Base-by-base conservation (phyloP, 768 basidiomycete genomes). In the Neoboletus subvelutipes region DNA sequence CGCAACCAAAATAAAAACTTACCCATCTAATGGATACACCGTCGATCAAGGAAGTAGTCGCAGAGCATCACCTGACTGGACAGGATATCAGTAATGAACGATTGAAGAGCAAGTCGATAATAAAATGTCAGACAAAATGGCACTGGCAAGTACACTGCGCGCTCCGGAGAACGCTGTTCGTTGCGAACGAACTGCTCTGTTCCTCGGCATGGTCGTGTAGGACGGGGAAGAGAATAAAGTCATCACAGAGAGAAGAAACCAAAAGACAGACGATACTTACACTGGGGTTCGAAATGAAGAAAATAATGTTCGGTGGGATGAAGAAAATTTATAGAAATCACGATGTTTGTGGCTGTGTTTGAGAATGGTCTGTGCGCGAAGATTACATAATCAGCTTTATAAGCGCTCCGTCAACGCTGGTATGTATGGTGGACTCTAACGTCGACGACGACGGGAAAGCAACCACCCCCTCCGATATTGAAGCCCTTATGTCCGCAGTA, bases 141-240 rank as follows among this genome's bases (percentile, higher is more conserved):
- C 86, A 87, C 88, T 90, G 88, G 88, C 88, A 88, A 89, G 87
- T 87, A 82, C 86, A 81, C 85, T 87, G 69, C 78, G 80, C 80
- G 75, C 74, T 75, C 78, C 76, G 73, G 56, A 81, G 75, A 77
- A 75, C 79, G 80, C 83, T 75, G 81, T 85, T 77, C 78, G 85
- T 85, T 85, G 85, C 84, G 84, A 87, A 88, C 84, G 80, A 79
- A 86, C 84, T 68, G 65, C 86, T 87, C 87, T 89, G 72, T 82
- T 78, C 71, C 87, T 89, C 88, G 84, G 78, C 89, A 90, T 85
- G 82, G 89, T 90, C 88, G 88, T 86, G 69, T 90, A 90, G 75
- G 88, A 86, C 87, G 88, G 88, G 88, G 88, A 90, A 90, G 87
- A 90, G 88, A 90, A 90, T 82, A 79, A 79, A 79, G 82, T 86